A percentile compares a stretch with the other conserved stretches of the same genome.
These are phyloP conservation scores for Umbelopsis sp. DNA, from an alignment of 192 early-diverging fungal genomes.

Conservation along the genomic window DNA sequence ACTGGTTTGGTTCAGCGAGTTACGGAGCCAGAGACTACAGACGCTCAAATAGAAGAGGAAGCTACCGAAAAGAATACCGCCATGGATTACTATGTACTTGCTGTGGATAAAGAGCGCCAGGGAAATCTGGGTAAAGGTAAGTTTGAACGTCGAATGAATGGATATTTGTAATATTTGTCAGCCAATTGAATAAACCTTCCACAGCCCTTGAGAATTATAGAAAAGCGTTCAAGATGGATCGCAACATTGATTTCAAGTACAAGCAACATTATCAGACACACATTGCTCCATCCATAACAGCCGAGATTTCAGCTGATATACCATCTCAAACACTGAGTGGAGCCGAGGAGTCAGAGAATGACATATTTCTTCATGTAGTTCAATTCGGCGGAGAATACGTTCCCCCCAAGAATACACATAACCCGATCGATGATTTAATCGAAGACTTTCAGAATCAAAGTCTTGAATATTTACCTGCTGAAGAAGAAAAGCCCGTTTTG, in stretches of 20 bases:
- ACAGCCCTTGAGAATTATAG: slow-evolving; percentile 38
- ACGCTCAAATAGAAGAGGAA: neutral
- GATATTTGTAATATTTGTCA: neutral
- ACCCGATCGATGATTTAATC: slow-evolving; percentile 16
- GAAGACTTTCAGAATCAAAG: slow-evolving; percentile 11
- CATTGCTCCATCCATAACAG: neutral
- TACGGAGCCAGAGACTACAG: neutral
- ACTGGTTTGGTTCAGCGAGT: neutral
- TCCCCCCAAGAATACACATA: neutral
- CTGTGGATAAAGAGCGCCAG: slow-evolving; percentile 36
- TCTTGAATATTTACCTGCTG: slow-evolving; percentile 24
- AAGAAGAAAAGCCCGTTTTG: slow-evolving; percentile 30
- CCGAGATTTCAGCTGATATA: neutral
- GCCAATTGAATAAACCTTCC: neutral
- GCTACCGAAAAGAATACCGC: slow-evolving; percentile 1
- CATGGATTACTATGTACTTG: slow-evolving; percentile 36
- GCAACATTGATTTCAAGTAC: slow-evolving; percentile 32
- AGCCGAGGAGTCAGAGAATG: neutral
- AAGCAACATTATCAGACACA: slow-evolving; percentile 23
- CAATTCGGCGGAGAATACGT: slow-evolving; percentile 8
- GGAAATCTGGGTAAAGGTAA: slow-evolving; percentile 42
- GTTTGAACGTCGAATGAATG: neutral
- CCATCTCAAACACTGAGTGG: neutral
- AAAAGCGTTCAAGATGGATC: slow-evolving; percentile 38
- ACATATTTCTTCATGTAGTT: slow-evolving; percentile 9